phyloP scores from a whole-genome alignment of 805 yeast genomes.

The Ogataea pilisensis region DNA sequence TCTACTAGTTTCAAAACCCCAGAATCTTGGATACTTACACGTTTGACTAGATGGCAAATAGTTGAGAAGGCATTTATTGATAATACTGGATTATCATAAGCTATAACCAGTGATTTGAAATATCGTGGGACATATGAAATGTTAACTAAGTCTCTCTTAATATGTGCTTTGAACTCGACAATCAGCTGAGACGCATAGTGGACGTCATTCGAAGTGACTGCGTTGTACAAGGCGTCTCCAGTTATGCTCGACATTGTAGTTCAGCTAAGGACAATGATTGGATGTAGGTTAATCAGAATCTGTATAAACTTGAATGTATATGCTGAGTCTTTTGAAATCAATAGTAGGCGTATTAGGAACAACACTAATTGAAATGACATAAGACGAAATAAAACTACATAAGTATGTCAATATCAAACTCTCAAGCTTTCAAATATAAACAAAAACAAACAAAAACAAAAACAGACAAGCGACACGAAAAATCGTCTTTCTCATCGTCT shows the following conservation, averaged over 20 bases:
- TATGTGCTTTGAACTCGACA: slow-evolving; percentile 43
- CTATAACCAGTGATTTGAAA: slow-evolving; percentile 45
- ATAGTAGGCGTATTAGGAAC: too few relatives aligned
- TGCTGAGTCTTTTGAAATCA: too few relatives aligned
- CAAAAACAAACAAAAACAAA: too few relatives aligned
- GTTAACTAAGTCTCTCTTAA: slow-evolving; percentile 52
- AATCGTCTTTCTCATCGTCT: too few relatives aligned
- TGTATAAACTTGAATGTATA: too few relatives aligned
- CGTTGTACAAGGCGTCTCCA: slow-evolving; percentile 24
- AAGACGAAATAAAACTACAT: too few relatives aligned
- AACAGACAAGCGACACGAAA: too few relatives aligned
- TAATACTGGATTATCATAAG: slow-evolving; percentile 36
- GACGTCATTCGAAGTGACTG: slow-evolving; percentile 21
- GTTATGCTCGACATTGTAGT: slow-evolving; percentile 19
- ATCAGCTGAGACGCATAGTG: slow-evolving; percentile 22
- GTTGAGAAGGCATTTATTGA: slow-evolving; percentile 47
- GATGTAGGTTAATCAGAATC: too few relatives aligned
- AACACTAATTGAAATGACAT: too few relatives aligned
- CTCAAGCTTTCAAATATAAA: too few relatives aligned
- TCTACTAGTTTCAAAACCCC: slow-evolving; percentile 39
- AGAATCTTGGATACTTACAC: slow-evolving; percentile 55
- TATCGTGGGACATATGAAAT: slow-evolving; percentile 45
- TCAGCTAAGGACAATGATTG: too few relatives aligned
- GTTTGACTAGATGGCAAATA: slow-evolving; percentile 51
- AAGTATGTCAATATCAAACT: too few relatives aligned